Base-by-base conservation (phyloP, 352 stramenopile genomes). In the Thalassiosira pacifica region DNA sequence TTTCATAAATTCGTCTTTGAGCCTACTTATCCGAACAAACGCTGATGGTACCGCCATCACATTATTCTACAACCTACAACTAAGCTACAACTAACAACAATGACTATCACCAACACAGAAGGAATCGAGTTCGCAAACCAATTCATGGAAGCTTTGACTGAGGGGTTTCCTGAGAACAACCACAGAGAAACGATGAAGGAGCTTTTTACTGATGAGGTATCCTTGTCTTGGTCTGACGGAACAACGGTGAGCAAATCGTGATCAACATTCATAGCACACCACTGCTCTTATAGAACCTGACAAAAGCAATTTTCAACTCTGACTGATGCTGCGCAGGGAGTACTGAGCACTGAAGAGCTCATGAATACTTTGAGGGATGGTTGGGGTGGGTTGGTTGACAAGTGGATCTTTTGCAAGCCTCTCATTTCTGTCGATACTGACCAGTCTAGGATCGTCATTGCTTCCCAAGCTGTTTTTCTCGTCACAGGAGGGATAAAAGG, bases 391-490 rank as follows among this genome's bases (percentile, higher is more conserved):
- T 4, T 67, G 27, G 22, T 34, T 19, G 59, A 16, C 16, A 42
- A 19, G 16, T 34, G 5, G 5, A 19, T 42, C 59, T 67, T 45
- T 22, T 24, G 27, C 19, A 67, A 67, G 59, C 59, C 59, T 42
- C 3, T n/a, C 22, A 19, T 67, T 42, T 34, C 10, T 22, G 19
- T 67, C 18, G 59, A 67, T 42, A 67, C 59, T 42, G 22, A 67
- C 83, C 27, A 90, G 84, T 18, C 82, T 75, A 52, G 66, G 37
- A 77, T 34, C 10, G 45, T 78, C n/a, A 57, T 34, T 27, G 34
- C 2, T 40, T 65, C 59, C 59, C 2, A 83, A n/a, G 24, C 16
- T 19, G 32, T 67, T 5, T 34, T 34, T 34, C 24, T 4, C 19
- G 19, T 67, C 19, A 67, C 59, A 42, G 59, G 59, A 18, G 27